A percentile compares a stretch with the other conserved stretches of the same genome.
Evolutionary conservation across 176 grass and related monocot species (phyloP).

Genomic region (Tuctoria greenei): DNA sequence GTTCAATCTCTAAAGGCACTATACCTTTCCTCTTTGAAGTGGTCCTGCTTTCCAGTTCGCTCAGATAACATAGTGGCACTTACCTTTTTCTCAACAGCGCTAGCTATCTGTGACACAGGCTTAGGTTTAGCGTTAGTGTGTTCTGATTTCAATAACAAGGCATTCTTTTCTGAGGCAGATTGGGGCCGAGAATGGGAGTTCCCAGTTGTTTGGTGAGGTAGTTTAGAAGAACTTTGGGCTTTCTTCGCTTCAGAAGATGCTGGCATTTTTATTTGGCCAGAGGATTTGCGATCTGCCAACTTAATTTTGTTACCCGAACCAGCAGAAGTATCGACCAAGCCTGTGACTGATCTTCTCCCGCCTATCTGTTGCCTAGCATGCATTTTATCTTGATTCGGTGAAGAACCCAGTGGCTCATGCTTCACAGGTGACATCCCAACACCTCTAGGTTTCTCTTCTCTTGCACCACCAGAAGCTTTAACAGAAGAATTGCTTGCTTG

Average conservation of each 20-base stretch:
- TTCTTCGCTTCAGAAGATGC: constrained; percentile 62
- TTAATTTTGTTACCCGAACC: constrained; percentile 39
- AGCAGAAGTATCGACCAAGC: constrained; percentile 41
- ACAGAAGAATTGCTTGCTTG: constrained; percentile 39
- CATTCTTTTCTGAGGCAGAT: constrained; percentile 47
- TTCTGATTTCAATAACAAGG: constrained; percentile 56
- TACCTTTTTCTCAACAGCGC: constrained; percentile 43
- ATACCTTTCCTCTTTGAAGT: constrained; percentile 69
- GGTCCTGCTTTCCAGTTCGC: constrained; percentile 43
- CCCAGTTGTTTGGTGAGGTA: constrained; percentile 41
- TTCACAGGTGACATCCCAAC: constrained; percentile 49
- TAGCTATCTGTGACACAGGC: constrained; percentile 37
- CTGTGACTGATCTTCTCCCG: constrained; percentile 47
- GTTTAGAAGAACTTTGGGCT: constrained; percentile 58
- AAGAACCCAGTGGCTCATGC: constrained; percentile 42
- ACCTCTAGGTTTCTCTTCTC: constrained; percentile 56
- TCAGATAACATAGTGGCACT: constrained; percentile 49
- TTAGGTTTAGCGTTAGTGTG: constrained; percentile 54
- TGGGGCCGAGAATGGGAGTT: constrained; percentile 48
- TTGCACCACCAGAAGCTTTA: constrained; percentile 46
- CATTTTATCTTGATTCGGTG: constrained; percentile 51
- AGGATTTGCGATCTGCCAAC: constrained; percentile 47
- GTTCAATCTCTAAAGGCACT: constrained; percentile 6
- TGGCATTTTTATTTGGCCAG: constrained; percentile 43
- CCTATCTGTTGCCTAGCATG: constrained; percentile 43